A percentile compares a stretch with the other conserved stretches of the same genome.
Evolutionary conservation across 768 basidiomycete species (phyloP).

Genomic region (Mycena albidolilacea): DNA sequence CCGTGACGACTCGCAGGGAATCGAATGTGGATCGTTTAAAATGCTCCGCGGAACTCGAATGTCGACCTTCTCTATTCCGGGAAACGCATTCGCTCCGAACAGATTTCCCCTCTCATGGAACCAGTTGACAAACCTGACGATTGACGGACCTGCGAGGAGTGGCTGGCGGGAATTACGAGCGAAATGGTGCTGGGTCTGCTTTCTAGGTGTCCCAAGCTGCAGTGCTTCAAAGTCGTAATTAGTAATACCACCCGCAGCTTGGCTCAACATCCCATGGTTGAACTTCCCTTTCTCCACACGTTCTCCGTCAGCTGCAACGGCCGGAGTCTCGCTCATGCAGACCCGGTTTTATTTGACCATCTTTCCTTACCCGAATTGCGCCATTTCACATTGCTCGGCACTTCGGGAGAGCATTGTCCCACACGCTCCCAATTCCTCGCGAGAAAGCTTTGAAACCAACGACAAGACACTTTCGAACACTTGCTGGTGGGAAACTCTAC

Average conservation of each 20-base stretch:
- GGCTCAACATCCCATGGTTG: not conserved
- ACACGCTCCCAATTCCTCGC: not conserved
- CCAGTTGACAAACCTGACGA: not conserved
- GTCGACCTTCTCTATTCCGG: not conserved
- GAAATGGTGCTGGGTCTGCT: not conserved
- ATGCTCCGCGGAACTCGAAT: not conserved
- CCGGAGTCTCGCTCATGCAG: too few species aligned
- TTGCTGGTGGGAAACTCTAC: not conserved
- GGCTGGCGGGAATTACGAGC: not conserved
- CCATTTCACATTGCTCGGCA: not conserved
- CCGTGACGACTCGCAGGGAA: not conserved
- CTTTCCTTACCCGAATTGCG: not conserved
- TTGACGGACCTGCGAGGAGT: not conserved
- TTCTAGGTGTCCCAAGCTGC: not conserved
- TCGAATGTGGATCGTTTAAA: not conserved
- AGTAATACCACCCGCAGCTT: too few species aligned
- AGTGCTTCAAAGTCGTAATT: too few species aligned
- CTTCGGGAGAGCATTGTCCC: not conserved
- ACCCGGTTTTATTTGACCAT: not conserved
- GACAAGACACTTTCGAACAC: not conserved
- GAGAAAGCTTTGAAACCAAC: not conserved
- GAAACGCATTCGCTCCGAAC: not conserved
- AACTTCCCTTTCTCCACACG: not conserved
- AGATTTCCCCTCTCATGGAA: not conserved
- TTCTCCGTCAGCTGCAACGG: too few species aligned